These are phyloP conservation scores for Orbilia blumenaviensis DNA, from an alignment of 2,329 filamentous ascomycete species.

Conservation along the genomic window DNA sequence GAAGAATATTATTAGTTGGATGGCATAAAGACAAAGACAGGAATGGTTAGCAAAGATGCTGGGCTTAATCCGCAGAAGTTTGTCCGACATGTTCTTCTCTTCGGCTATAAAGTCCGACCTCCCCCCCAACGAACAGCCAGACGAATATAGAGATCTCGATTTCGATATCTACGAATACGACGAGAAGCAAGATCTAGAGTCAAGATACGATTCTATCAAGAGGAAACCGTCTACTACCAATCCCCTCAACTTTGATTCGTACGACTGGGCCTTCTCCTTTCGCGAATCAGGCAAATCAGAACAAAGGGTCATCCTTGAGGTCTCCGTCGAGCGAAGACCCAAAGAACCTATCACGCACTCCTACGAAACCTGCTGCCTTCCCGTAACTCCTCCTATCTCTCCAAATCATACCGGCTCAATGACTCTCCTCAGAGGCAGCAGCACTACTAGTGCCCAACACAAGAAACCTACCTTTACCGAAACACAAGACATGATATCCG, in stretches of 20 bases:
- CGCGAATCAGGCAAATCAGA: slow-evolving; percentile 42
- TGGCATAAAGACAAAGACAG: slow-evolving; percentile 1
- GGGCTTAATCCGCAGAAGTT: slow-evolving; percentile 37
- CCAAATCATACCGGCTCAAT: slow-evolving; percentile 35
- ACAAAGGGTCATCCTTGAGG: slow-evolving; percentile 43
- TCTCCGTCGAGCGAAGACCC: slow-evolving; percentile 49
- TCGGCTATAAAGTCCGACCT: slow-evolving; percentile 49
- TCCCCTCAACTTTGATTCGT: slow-evolving; percentile 24
- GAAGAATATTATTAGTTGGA: slow-evolving; percentile 6
- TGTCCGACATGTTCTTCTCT: slow-evolving; percentile 46
- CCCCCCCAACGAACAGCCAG: not conserved
- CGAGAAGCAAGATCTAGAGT: slow-evolving; percentile 28
- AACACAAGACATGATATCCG: slow-evolving; percentile 36
- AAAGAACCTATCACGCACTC: slow-evolving; percentile 11
- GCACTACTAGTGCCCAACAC: slow-evolving; percentile 51
- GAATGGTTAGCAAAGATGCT: slow-evolving; percentile 42
- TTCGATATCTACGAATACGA: slow-evolving; percentile 52
- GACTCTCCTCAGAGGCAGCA: slow-evolving; percentile 54
- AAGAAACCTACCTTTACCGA: slow-evolving; percentile 14
- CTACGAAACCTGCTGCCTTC: slow-evolving; percentile 51
- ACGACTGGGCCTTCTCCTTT: slow-evolving; percentile 54
- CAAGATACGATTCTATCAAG: not conserved
- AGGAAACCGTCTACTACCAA: slow-evolving; percentile 3
- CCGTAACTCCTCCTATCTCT: slow-evolving; percentile 49
- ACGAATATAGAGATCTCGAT: slow-evolving; percentile 48